Conservation (phyloP, 345 rosid species). For the Streptanthus diversifolius region DNA sequence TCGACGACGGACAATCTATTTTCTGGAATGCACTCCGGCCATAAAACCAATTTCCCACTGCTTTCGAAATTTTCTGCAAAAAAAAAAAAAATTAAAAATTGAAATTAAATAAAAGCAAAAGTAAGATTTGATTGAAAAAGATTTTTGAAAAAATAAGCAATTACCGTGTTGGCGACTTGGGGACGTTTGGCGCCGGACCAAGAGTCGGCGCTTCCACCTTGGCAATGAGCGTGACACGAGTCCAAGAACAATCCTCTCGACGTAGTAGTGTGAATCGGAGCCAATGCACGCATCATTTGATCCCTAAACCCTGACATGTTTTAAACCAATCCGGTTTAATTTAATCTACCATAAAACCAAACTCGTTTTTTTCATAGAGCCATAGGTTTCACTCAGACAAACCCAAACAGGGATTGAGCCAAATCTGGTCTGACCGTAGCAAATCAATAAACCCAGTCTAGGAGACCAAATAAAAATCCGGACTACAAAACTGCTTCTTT, state of each 20-base stretch:
- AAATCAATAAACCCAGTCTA: not conserved
- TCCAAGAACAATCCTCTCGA: conserved; percentile 72
- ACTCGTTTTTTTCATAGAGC: not conserved
- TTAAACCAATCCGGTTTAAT: conserved; percentile 14
- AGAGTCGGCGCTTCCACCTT: conserved; percentile 58
- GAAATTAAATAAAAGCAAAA: not conserved
- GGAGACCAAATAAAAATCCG: no score
- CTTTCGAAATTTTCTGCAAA: conserved; percentile 63
- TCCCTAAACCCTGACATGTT: conserved; percentile 51
- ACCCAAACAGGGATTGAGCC: not conserved
- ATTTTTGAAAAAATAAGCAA: not conserved
- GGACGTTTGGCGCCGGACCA: conserved; percentile 71
- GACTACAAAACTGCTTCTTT: no score
- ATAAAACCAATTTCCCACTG: conserved; percentile 83
- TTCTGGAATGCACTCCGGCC: conserved; percentile 57
- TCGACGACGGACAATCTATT: conserved; percentile 78
- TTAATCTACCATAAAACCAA: not conserved
- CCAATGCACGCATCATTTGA: conserved; percentile 54
- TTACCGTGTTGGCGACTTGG: conserved; percentile 49
- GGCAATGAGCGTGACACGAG: conserved; percentile 88
- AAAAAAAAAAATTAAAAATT: not conserved
- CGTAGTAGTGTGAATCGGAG: conserved; percentile 42
- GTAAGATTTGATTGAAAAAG: not conserved
- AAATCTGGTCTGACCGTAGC: not conserved
- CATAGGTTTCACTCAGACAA: not conserved